Evolutionary conservation across 2,329 filamentous ascomycete species (phyloP).

Genomic region (Neopestalotiopsis rosae): DNA sequence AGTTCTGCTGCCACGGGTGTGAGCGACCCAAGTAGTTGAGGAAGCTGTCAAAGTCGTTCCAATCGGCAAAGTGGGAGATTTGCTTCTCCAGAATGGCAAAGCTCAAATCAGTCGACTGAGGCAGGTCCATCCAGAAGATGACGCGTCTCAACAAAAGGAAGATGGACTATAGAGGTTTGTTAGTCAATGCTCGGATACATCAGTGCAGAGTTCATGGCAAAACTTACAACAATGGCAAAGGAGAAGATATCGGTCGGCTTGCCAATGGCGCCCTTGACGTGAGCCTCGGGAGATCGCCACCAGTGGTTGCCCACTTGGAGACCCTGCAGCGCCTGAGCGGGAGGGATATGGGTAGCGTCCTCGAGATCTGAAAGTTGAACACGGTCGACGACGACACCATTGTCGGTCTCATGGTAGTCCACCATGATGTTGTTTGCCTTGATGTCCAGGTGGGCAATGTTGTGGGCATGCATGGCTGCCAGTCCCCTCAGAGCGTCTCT

Average conservation of each 20-base stretch:
- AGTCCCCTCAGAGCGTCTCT: constrained; percentile 46
- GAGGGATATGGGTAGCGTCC: constrained; percentile 44
- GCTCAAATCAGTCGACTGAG: constrained; percentile 40
- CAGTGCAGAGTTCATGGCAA: not conserved
- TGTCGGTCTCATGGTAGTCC: constrained; percentile 39
- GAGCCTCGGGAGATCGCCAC: constrained; percentile 51
- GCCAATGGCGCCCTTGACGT: constrained; percentile 42
- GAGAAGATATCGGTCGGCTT: constrained; percentile 50
- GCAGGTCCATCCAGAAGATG: constrained; percentile 44
- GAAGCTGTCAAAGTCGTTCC: constrained; percentile 44
- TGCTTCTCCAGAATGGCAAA: constrained; percentile 49
- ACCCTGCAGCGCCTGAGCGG: constrained; percentile 41
- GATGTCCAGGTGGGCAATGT: constrained; percentile 47
- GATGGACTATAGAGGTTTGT: constrained; percentile 42
- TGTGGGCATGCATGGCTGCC: constrained; percentile 40
- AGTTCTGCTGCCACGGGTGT: constrained; percentile 43
- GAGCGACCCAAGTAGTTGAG: constrained; percentile 45
- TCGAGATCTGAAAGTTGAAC: constrained; percentile 48
- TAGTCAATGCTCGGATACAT: constrained; percentile 21
- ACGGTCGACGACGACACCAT: constrained; percentile 38
- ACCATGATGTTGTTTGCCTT: constrained; percentile 51
- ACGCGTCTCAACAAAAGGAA: constrained; percentile 48
- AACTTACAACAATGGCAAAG: constrained; percentile 46
- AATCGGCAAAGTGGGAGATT: constrained; percentile 52
- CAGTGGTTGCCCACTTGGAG: constrained; percentile 46